Evolutionary conservation across 2,329 filamentous ascomycete species (phyloP), one percentile per base, ranked within the genome.

Genomic region (Verticillium klebahnii): DNA sequence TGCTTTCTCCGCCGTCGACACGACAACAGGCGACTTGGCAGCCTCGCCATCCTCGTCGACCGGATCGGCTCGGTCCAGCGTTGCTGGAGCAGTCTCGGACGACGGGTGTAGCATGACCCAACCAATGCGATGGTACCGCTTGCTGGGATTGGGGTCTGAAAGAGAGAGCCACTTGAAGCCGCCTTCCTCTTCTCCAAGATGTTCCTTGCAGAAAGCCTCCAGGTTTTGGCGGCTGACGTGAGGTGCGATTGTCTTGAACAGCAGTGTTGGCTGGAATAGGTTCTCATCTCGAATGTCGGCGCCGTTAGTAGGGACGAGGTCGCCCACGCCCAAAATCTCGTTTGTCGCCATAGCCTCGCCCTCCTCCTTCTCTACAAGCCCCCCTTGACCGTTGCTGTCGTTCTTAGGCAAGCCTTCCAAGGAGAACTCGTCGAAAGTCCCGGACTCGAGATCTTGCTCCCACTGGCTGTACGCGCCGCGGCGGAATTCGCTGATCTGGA

Each of bases 171-270:
- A 98, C 72, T 94, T 96, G 79, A 95, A 97, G 2, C 94, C 94
- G 59, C 93, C 93, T 66, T 95, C 89, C 56, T 89, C 89, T 70
- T 97, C 93, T 15, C 94, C 93, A 4, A 98, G 85, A 72, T 97
- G 90, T 74, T 97, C 93, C 72, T 93, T 95, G 77, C 93, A 97
- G 70, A 98, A 97, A 2, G 88, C 88, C 75, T 99, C 95, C 23
- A 99, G 85, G 70, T 97, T 98, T 58, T 91, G 88, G 45, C 95
- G 90, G 70, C 92, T 97, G 65, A 99, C 95, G 63, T 96, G 96
- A 8, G 95, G 95, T 5, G 95, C 94, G 70, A 99, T 93, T 0
- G 95, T 99, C 80, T 99, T 99, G 82, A 99, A 97, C 56, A 99
- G 85, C 19, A 99, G 83, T 0, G 96, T 97, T 15, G 95, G 95